These are phyloP conservation scores for Inga leiocalycina DNA, from an alignment of 306 rosid genomes.

Conservation along the genomic window DNA sequence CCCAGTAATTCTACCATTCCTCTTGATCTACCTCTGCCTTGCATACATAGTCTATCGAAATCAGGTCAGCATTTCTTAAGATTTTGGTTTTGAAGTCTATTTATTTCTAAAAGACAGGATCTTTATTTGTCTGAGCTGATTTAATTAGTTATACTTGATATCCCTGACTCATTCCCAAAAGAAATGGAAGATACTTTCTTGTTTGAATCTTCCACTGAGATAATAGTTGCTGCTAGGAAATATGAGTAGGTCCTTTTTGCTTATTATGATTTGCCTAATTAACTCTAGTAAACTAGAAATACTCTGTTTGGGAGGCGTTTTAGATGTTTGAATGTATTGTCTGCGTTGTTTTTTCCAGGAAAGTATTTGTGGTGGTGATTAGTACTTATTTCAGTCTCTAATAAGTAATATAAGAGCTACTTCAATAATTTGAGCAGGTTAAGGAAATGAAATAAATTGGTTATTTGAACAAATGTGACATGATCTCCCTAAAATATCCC, in stretches of 20 bases:
- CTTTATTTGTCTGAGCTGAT: slow-evolving; percentile 24
- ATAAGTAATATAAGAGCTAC: too few relatives aligned
- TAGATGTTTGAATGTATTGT: background rate
- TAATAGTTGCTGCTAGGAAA: background rate
- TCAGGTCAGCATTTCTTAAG: slow-evolving; percentile 62
- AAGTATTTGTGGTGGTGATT: background rate
- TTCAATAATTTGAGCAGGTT: too few relatives aligned
- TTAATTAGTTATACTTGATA: slow-evolving; percentile 7
- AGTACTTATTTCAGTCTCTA: too few relatives aligned
- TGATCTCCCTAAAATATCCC: too few relatives aligned
- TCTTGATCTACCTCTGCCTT: slow-evolving; percentile 73
- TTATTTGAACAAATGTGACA: too few relatives aligned
- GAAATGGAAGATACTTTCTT: background rate
- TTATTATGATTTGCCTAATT: background rate
- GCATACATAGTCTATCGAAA: slow-evolving; percentile 78
- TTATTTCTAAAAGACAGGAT: slow-evolving; percentile 15
- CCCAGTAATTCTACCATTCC: slow-evolving; percentile 91
- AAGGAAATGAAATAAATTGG: too few relatives aligned
- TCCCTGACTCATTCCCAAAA: background rate
- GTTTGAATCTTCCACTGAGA: background rate
- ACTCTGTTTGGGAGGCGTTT: background rate
- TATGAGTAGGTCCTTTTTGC: background rate
- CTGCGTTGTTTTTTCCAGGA: background rate
- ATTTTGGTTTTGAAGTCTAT: background rate
- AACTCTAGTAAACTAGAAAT: background rate